Percentiles rank a stretch among this genome's conserved stretches.
Evolutionary conservation across 2,329 filamentous ascomycete species (phyloP).

Genomic region (Nemania sp.): DNA sequence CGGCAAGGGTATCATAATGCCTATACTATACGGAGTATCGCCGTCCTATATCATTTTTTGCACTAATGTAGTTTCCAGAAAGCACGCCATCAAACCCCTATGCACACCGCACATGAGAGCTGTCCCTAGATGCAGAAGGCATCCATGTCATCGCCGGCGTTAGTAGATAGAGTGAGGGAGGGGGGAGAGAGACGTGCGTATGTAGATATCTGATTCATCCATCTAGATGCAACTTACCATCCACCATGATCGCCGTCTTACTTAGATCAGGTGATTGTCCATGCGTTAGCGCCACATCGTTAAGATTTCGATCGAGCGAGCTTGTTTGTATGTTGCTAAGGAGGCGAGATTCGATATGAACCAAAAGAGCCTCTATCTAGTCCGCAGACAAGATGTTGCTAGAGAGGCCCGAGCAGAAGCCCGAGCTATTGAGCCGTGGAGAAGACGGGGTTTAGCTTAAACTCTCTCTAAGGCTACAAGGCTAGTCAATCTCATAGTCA

Average conservation of each 20-base stretch:
- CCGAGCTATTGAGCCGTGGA: background rate
- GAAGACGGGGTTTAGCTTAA: background rate
- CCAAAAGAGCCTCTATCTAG: background rate
- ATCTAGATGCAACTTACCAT: slow-evolving; percentile 1
- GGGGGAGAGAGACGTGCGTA: slow-evolving; percentile 3
- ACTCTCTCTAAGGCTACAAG: slow-evolving; percentile 1
- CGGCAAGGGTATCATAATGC: too few relatives aligned
- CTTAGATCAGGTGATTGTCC: slow-evolving; percentile 21
- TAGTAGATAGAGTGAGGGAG: too few relatives aligned
- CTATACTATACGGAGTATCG: background rate
- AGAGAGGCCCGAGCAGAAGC: too few relatives aligned
- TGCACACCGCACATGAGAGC: background rate
- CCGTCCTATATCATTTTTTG: too few relatives aligned
- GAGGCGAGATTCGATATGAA: background rate
- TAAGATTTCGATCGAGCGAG: slow-evolving; percentile 1
- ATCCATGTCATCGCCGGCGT: background rate
- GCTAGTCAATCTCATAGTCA: background rate
- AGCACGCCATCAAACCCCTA: slow-evolving; percentile 1
- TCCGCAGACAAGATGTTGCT: background rate
- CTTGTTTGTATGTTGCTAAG: background rate
- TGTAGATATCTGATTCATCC: too few relatives aligned
- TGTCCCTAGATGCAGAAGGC: background rate
- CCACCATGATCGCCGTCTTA: slow-evolving; percentile 6
- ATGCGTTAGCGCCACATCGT: slow-evolving; percentile 9
- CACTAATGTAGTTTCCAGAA: background rate